These are phyloP conservation scores for Leonotis leonurus DNA, from an alignment of 257 asterid genomes.

Conservation along the genomic window DNA sequence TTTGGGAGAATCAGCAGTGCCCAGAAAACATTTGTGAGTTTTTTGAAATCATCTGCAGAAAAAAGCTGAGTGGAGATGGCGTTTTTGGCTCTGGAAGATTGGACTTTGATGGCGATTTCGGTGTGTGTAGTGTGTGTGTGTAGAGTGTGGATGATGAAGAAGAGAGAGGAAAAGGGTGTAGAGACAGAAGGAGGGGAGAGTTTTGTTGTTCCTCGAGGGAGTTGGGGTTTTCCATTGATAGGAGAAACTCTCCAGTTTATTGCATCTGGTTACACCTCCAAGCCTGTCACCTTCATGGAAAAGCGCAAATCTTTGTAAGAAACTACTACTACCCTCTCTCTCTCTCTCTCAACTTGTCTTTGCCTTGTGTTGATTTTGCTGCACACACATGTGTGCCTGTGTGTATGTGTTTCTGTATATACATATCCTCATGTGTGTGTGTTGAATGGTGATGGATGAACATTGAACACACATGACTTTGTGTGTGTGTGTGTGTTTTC, in stretches of 20 bases:
- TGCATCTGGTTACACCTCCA: conserved; percentile 73
- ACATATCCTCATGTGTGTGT: neutral
- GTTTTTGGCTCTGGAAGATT: conserved; percentile 10
- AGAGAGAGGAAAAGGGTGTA: neutral
- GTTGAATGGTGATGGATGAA: neutral
- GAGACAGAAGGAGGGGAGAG: conserved; percentile 17
- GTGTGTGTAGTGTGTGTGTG: conserved; percentile 4
- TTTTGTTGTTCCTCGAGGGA: conserved; percentile 57
- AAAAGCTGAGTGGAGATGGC: conserved; percentile 30
- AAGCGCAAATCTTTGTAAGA: conserved; percentile 76
- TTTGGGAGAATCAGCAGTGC: neutral
- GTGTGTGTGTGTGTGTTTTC: neutral
- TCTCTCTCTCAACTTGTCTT: neutral
- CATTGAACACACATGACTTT: neutral
- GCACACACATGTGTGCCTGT: no score
- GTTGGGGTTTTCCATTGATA: conserved; percentile 77
- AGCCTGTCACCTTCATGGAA: conserved; percentile 85
- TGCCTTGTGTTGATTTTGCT: neutral
- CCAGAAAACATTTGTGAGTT: neutral
- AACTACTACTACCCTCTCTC: no score
- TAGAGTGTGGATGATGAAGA: conserved; percentile 12
- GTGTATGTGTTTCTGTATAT: neutral
- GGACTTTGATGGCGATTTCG: conserved; percentile 18
- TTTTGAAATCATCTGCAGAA: neutral
- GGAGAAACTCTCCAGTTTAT: conserved; percentile 89